Percentiles rank a stretch among this genome's conserved stretches.
These are phyloP conservation scores for Westerdykella ornata DNA, from an alignment of 2,329 filamentous ascomycete genomes.

Conservation along the genomic window DNA sequence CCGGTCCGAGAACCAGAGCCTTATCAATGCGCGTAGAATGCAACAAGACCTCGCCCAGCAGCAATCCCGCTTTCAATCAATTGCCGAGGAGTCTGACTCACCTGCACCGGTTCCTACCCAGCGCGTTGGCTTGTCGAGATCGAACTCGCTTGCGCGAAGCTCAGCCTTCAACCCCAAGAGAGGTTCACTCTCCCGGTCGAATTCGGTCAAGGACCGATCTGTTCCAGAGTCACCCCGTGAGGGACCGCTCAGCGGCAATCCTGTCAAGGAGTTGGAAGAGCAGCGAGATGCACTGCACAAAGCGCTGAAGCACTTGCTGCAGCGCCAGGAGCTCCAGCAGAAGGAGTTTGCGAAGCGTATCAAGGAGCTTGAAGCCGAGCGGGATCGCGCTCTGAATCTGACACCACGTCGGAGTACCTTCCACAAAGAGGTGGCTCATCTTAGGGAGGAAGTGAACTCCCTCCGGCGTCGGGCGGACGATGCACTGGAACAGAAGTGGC, in stretches of 20 bases:
- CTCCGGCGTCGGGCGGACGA: constrained; percentile 85
- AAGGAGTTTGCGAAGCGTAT: constrained; percentile 78
- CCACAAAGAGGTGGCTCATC: constrained; percentile 69
- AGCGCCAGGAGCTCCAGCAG: constrained; percentile 78
- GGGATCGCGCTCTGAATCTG: constrained; percentile 62
- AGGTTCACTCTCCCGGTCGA: constrained; percentile 48
- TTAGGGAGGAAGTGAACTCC: constrained; percentile 77
- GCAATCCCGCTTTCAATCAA: constrained; percentile 51
- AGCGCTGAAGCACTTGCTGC: constrained; percentile 75
- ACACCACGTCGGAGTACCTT: constrained; percentile 72
- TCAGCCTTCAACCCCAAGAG: constrained; percentile 39
- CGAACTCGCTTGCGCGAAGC: constrained; percentile 60
- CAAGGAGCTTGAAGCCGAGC: constrained; percentile 66
- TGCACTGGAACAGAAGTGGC: constrained; percentile 90
- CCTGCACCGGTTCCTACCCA: constrained; percentile 22
- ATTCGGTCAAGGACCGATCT: constrained; percentile 37
- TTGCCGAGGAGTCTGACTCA: constrained; percentile 52
- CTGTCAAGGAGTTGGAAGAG: constrained; percentile 81
- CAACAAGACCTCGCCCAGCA: constrained; percentile 43
- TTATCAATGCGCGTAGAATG: constrained; percentile 45
- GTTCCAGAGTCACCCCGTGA: constrained; percentile 54
- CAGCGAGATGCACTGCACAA: constrained; percentile 89
- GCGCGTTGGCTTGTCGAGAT: constrained; percentile 53
- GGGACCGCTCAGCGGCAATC: constrained; percentile 22
- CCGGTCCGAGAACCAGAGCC: constrained; percentile 59